phyloP scores from a whole-genome alignment of 169 alveolate genomes.

The Amoebophrya sp. region DNA sequence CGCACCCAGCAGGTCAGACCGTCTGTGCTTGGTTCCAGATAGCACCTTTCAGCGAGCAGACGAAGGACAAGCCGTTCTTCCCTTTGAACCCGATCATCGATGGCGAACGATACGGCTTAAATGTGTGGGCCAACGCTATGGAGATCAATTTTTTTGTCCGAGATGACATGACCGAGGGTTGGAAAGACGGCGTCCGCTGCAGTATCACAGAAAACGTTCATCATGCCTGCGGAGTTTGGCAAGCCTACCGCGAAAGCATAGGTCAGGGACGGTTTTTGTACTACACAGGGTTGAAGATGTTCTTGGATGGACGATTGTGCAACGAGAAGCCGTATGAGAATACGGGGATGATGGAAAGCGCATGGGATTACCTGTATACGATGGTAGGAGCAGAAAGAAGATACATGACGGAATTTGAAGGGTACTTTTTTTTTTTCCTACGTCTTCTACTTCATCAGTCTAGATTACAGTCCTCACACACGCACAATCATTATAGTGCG shows the following conservation, averaged over 20 bases:
- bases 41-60: not conserved
- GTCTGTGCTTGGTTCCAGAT: conserved; percentile 8
- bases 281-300: not conserved
- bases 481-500: too few species aligned
- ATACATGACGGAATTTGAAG: not conserved
- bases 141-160: not conserved
- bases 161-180: not conserved
- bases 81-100: conserved; percentile 2
- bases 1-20: not conserved
- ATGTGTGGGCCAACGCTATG: not conserved
- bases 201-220: not conserved
- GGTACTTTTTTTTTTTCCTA: too few species aligned
- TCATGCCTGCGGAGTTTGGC: conserved; percentile 6
- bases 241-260: not conserved
- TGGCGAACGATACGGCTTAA: not conserved
- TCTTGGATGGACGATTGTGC: not conserved
- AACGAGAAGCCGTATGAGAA: not conserved
- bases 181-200: not conserved
- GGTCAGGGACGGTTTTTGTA: not conserved
- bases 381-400: not conserved
- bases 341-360: not conserved
- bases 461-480: too few species aligned
- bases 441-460: too few species aligned
- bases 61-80: not conserved
- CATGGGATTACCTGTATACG: not conserved